These are phyloP conservation scores for Stephanocyclus meneghinianus DNA, from an alignment of 352 stramenopile species.

Conservation along the genomic window DNA sequence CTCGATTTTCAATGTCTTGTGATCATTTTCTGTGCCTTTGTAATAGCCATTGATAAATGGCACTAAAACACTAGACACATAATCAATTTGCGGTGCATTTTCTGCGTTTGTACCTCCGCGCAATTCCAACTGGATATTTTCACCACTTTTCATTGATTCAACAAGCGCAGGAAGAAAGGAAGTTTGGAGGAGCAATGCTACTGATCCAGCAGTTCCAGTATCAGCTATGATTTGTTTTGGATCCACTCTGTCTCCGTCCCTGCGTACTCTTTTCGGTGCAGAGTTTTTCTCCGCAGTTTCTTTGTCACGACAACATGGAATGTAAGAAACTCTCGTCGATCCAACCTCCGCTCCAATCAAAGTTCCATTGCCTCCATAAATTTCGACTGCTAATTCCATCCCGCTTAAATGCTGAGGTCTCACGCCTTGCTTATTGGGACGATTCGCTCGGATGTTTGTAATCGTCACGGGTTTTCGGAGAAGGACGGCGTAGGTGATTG, in stretches of 20 bases:
- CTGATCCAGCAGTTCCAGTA: slow-evolving; percentile 69
- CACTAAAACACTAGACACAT: slow-evolving; percentile 62
- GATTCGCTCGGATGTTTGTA: slow-evolving; percentile 84
- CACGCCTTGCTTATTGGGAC: slow-evolving; percentile 81
- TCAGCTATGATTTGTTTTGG: slow-evolving; percentile 37
- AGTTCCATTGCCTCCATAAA: slow-evolving; percentile 23
- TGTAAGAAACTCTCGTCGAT: slow-evolving; percentile 41
- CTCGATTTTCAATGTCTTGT: slow-evolving; percentile 27
- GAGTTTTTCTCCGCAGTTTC: background rate
- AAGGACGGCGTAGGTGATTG: slow-evolving; percentile 82
- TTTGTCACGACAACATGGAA: slow-evolving; percentile 5
- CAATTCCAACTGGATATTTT: slow-evolving; percentile 43
- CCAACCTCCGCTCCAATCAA: slow-evolving; percentile 45
- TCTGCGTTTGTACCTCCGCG: slow-evolving; percentile 62
- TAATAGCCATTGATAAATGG: slow-evolving; percentile 40
- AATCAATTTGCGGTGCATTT: slow-evolving; percentile 69
- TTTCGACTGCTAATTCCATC: slow-evolving; percentile 70
- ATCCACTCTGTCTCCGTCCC: background rate
- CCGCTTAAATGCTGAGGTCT: slow-evolving; percentile 86
- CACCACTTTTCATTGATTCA: slow-evolving; percentile 2
- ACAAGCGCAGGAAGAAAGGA: slow-evolving; percentile 57
- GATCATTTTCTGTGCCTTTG: background rate
- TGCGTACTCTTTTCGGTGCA: background rate
- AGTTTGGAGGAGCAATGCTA: slow-evolving; percentile 70
- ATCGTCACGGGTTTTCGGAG: slow-evolving; percentile 80